Base-by-base conservation (phyloP, 345 rosid genomes). In the Nasturtium officinale region DNA sequence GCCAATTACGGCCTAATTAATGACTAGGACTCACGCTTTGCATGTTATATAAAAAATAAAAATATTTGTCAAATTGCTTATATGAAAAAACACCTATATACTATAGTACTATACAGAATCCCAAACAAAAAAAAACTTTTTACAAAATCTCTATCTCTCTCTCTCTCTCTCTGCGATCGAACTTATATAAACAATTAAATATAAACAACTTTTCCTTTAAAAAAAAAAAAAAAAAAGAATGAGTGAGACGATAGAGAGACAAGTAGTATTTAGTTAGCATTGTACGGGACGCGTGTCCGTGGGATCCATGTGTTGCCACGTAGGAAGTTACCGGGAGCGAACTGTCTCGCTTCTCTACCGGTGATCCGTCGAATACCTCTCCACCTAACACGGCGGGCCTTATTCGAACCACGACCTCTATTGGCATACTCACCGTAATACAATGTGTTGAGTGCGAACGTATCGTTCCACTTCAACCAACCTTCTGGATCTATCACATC, bases 401-500 rank as follows among this genome's bases (percentile, higher is more conserved):
- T 52, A 4, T 6, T 77, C 3, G 98, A 77, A 26, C 98, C 96
- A 23, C 86, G 81, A 16, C 98, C 98, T 47, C 73, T 67, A 53
- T 90, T 92, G 17, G 58, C 53, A 20, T 61, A 87, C 84, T 92
- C 98, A 0, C 81, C 65, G 5, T 81, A 92, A 37, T 12, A 85
- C 55, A 78, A 63, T 5, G 98, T 90, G 65, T 86, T 45, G 7
- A 86, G 81, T 0, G 74, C 88, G 6, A 81, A 79, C 8, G 66
- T 50, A 1, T 86, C 91, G 4, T 64, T n/a, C 91, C 91, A 86
- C 1, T 86, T 84, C 42, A 78, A 0, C 90, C 89, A 92, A 2
- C 98, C 98, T 25, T 86, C 80, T 1, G 93, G 91, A 5, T 71
- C 84, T 20, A 90, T 85, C 25, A 84, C 42, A 35, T 82, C 87